Evolutionary conservation across 352 stramenopile genomes (phyloP).

Genomic region (Globisporangium irregulare): DNA sequence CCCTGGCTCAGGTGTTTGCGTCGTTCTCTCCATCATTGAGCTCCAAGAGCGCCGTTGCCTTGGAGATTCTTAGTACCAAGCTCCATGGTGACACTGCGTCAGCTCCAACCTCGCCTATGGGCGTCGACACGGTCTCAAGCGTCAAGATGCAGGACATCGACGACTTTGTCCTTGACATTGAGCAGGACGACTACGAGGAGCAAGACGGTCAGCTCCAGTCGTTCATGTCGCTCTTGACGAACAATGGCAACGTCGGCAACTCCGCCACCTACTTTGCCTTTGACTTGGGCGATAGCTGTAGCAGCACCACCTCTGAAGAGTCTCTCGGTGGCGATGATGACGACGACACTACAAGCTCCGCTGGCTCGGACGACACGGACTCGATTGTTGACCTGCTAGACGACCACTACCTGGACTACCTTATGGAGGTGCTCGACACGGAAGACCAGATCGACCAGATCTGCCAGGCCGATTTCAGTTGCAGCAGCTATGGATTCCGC

Average conservation of each 20-base stretch:
- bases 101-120: not conserved
- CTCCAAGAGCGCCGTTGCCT: no score
- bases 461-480: no score
- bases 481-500: no score
- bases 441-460: no score
- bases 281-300: not conserved
- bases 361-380: not conserved
- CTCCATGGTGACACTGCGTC: no score
- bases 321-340: not conserved
- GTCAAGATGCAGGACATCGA: not conserved
- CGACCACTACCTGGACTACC: slow-evolving; percentile 5
- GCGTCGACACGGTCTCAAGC: not conserved
- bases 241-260: not conserved
- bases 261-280: not conserved
- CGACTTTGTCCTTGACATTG: not conserved
- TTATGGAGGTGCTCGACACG: slow-evolving; percentile 1
- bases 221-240: not conserved
- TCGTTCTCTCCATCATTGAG: no score
- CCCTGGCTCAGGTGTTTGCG: no score
- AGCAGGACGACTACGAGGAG: not conserved
- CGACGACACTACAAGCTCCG: not conserved
- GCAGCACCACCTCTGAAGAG: not conserved
- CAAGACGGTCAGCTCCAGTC: not conserved
- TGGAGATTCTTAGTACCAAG: no score
- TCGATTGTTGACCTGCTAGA: slow-evolving; percentile 3